These are phyloP conservation scores for Blastomyces emzantsi DNA, from an alignment of 2,329 filamentous ascomycete species.

Conservation along the genomic window DNA sequence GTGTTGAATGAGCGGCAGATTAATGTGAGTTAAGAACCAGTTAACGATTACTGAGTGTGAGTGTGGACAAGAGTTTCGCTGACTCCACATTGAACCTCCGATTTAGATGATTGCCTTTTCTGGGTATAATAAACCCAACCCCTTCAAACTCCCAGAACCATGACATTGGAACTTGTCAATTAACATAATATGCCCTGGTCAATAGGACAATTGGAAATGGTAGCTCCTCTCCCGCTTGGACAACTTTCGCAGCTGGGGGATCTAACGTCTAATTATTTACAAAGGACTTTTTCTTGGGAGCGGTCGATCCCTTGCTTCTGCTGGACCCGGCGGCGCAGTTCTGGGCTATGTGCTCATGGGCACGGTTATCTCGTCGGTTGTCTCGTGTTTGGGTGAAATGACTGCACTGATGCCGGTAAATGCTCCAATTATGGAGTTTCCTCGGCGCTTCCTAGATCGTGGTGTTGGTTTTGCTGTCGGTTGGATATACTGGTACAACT, in stretches of 20 bases:
- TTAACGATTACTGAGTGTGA: neutral
- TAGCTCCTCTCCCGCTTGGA: constrained; percentile 13
- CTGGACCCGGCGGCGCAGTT: constrained; percentile 35
- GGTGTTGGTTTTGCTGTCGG: constrained; percentile 39
- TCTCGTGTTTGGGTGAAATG: constrained; percentile 39
- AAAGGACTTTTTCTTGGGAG: constrained; percentile 35
- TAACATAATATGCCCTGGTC: constrained; percentile 9
- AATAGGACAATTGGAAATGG: constrained; percentile 35
- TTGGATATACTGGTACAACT: constrained; percentile 37
- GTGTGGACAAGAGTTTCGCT: neutral
- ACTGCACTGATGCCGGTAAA: constrained; percentile 36
- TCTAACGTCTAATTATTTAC: constrained; percentile 2
- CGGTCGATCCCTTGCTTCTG: constrained; percentile 33
- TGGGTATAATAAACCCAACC: constrained; percentile 24
- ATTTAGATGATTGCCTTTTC: constrained; percentile 39
- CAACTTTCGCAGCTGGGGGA: neutral
- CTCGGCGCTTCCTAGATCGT: constrained; percentile 34
- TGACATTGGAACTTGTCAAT: neutral
- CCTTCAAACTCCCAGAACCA: neutral
- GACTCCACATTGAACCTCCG: neutral
- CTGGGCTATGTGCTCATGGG: constrained; percentile 37
- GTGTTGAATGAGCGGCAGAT: constrained; percentile 36
- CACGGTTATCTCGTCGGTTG: constrained; percentile 37
- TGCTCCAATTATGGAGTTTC: constrained; percentile 35
- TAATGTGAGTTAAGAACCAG: constrained; percentile 21